Base-by-base conservation (phyloP, 768 basidiomycete species). In the Gloeopeniophorella convolvens region DNA sequence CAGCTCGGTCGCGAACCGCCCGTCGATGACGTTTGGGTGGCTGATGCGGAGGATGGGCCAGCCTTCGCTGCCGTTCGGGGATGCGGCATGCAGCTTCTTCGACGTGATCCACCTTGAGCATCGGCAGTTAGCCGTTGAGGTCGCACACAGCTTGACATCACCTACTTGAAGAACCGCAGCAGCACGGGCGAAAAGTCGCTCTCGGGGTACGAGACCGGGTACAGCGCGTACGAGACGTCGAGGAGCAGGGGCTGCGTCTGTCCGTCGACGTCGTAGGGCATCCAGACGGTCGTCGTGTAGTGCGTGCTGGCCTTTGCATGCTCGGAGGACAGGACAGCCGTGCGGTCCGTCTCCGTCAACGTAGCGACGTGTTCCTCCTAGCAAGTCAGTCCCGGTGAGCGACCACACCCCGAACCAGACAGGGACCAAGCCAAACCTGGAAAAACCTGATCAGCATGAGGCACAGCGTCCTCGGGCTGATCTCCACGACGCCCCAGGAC, bases 361-460 rank as follows among this genome's bases (percentile, higher is more conserved):
- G 11, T 48, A n/a, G 31, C n/a, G 24, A 54, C 42, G 33, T 54
- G 37, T 24, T 47, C 42, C 31, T 48, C 55, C 45, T 44, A 35
- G n/a, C n/a, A n/a, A n/a, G n/a, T n/a, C n/a, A 30, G 16, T 24
- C 27, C 41, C 4, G 10, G 37, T 49, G 5, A 48, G 52, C 41
- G 18, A 28, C n/a, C 21, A 20, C 10, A 30, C 13, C 34, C 36
- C 15, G 5, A 21, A 24, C 33, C 21, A 24, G 18, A 28, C 3
- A 31, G 49, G 32, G 11, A 16, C 18, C 12, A n/a, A 16, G 15
- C 28, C 24, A 2, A 35, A 56, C 57, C 41, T 58, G 57, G 36
- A 55, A 46, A 47, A 56, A 58, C 42, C 42, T 58, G 35, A 51
- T 45, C 18, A 58, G 13, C 24, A 58, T 44, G 31, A 56, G 43